A percentile compares a stretch with the other conserved stretches of the same genome.
Evolutionary conservation across 169 alveolate genomes (phyloP).

Genomic region (Plasmodium vivax): DNA sequence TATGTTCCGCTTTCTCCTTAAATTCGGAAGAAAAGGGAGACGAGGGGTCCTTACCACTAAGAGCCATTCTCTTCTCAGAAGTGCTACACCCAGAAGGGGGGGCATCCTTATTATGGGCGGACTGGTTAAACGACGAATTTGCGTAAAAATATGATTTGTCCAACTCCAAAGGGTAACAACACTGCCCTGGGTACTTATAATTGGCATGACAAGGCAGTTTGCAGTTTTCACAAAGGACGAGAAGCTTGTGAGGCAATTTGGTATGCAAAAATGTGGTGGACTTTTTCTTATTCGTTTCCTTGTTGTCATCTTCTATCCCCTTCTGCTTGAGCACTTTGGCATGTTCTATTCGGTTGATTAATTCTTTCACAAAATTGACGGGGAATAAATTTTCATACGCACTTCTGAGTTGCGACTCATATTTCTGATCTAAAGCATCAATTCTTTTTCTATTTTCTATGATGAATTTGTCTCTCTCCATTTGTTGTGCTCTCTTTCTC

Average conservation of each 20-base stretch:
- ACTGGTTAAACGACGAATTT: constrained; percentile 33
- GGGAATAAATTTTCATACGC: constrained; percentile 83
- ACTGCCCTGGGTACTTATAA: constrained; percentile 80
- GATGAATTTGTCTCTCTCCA: constrained; percentile 71
- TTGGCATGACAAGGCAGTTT: constrained; percentile 83
- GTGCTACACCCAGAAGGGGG: not conserved
- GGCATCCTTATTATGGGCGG: constrained; percentile 33
- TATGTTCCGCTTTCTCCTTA: not conserved
- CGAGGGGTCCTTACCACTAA: constrained; percentile 4
- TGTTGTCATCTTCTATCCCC: constrained; percentile 79
- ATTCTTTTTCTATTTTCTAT: constrained; percentile 71
- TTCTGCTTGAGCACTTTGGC: constrained; percentile 65
- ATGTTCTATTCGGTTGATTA: constrained; percentile 77
- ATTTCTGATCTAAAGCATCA: constrained; percentile 76
- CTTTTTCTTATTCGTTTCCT: constrained; percentile 74
- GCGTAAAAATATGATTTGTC: constrained; percentile 78
- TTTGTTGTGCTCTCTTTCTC: constrained; percentile 70
- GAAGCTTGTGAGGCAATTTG: constrained; percentile 77
- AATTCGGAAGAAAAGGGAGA: not conserved
- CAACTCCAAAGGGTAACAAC: constrained; percentile 82
- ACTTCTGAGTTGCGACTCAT: constrained; percentile 76
- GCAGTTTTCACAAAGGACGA: constrained; percentile 85
- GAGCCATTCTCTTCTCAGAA: not conserved
- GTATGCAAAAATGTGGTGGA: constrained; percentile 79
- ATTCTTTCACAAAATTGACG: constrained; percentile 81